Evolutionary conservation across 2,329 filamentous ascomycete genomes (phyloP).

Genomic region (Cordyceps cateniannulata): DNA sequence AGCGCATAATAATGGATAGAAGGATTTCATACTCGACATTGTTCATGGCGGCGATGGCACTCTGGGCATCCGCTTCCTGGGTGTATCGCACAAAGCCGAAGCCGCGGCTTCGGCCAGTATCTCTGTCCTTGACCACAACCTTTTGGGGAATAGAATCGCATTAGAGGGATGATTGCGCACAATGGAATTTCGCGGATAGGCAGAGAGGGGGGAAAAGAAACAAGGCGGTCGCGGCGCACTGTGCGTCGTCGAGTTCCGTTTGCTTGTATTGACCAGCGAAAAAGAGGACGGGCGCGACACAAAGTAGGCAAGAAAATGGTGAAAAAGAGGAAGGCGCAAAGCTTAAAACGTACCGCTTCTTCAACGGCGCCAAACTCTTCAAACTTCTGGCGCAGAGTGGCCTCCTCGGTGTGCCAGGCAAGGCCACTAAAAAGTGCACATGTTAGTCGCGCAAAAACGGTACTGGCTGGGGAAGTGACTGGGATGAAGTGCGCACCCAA

Average conservation of each 20-base stretch:
- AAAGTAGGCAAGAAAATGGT: background rate
- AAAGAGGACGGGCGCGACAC: background rate
- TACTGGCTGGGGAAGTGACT: background rate
- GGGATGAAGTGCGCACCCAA: constrained; percentile 61
- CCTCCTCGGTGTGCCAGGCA: constrained; percentile 95
- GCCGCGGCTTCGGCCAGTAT: constrained; percentile 91
- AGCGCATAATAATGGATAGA: constrained; percentile 10
- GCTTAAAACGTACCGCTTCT: constrained; percentile 72
- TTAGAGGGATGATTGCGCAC: constrained; percentile 11
- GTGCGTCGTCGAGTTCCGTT: background rate
- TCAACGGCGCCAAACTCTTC: constrained; percentile 85
- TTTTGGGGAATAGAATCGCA: constrained; percentile 4
- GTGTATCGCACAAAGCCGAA: constrained; percentile 94
- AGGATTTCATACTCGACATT: constrained; percentile 68
- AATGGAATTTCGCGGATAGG: background rate
- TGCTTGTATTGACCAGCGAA: background rate
- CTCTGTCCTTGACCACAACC: constrained; percentile 97
- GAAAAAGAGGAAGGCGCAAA: constrained; percentile 14
- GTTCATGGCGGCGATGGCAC: constrained; percentile 74
- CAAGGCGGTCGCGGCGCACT: background rate
- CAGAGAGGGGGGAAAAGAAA: background rate
- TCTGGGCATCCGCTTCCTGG: constrained; percentile 67
- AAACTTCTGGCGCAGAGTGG: constrained; percentile 81
- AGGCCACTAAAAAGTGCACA: constrained; percentile 62
- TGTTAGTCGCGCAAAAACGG: background rate